Evolutionary conservation across 257 asterid species (phyloP), one percentile per base, ranked within the genome.

Genomic region (Ophiorrhiza pumila): DNA sequence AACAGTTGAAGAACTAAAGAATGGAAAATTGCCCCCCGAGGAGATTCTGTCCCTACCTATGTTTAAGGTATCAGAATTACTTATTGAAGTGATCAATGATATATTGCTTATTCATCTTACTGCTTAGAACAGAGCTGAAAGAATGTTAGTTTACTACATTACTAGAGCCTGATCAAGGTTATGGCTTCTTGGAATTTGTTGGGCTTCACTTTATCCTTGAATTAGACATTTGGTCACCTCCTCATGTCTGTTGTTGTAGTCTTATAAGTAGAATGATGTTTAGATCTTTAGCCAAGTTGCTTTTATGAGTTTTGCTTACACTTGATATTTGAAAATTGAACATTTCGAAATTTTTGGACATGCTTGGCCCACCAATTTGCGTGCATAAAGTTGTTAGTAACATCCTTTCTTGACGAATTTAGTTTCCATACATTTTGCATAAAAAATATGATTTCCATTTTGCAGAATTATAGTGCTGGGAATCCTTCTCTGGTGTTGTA

Each of bases 1-100:
- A 68, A 88, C 96, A 74, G 68, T 78, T 43, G 97, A 87, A 83
- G 91, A 91, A 74, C 75, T 91, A 69, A 80, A 84, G 72, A 78
- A 77, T n/a, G 95, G 96, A 68, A 94, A 82, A 80, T 73, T 90
- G 83, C 97, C 96, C 45, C 97, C 95, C 3, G 99, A 90, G 83
- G 99, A 91, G 74, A 90, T 94, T 68, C 81, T 94, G 64, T 94
- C 99, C 7, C 93, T 86, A 77, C 95, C 99, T 65, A 90, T 81
- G 88, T 94, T 94, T 77, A 91, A 94, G 98, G 97, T 91, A 83
- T 59, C 65, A 12, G 65, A 47, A 35, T 12, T 37, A 55, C 62
- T 55, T 56, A 32, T 45, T 57, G n/a, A n/a, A n/a, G 6, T 15
- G 57, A 49, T 42, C n/a, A 57, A 25, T 25, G 12, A 17, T 25